Base-by-base conservation (phyloP, 768 basidiomycete species). In the Lentinula guzmanii region DNA sequence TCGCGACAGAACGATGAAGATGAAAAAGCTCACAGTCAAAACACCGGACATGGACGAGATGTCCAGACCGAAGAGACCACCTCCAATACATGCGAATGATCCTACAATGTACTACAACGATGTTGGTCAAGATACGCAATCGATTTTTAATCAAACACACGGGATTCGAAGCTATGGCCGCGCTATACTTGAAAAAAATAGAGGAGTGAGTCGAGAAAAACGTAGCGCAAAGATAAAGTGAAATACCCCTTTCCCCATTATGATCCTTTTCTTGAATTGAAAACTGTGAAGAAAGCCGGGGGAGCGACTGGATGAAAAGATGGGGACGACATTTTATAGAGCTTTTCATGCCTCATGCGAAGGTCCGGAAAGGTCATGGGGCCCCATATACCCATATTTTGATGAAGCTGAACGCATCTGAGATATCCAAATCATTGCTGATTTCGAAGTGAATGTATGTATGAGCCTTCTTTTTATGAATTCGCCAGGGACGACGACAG, bases 1-100 rank as follows among this genome's bases (percentile, higher is more conserved):
- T 16, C 5, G 58, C 35, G 37, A 15, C n/a, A 41, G 43, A 37
- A 55, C 39, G 37, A 3, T 10, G 5, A 34, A 24, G 9, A 1
- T 18, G 53, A 62, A 8, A 8, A 16, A 13, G 58, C 75, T 62
- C 65, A 85, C 83, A 59, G 70, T 86, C 65, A 90, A 73, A 56
- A 90, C 87, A 7, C 86, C 88, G 55, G 89, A 87, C 89, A 90
- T 90, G 69, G 87, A 90, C 67, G 88, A 87, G 68, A 91, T 89
- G 77, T 91, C 89, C 76, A 91, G 70, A 70, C 89, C 89, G 69
- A 90, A 91, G 41, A 91, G 81, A 53, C 86, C 86, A 65, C 89
- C 88, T 41, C 89, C 89, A 64, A 91, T 90, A 70, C 89, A 91
- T 71, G 89, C 89, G 72, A 91, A 91, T 16, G 86, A 84, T 34